Conservation (phyloP, 768 basidiomycete species). For the Boletus rubroflammeus region DNA sequence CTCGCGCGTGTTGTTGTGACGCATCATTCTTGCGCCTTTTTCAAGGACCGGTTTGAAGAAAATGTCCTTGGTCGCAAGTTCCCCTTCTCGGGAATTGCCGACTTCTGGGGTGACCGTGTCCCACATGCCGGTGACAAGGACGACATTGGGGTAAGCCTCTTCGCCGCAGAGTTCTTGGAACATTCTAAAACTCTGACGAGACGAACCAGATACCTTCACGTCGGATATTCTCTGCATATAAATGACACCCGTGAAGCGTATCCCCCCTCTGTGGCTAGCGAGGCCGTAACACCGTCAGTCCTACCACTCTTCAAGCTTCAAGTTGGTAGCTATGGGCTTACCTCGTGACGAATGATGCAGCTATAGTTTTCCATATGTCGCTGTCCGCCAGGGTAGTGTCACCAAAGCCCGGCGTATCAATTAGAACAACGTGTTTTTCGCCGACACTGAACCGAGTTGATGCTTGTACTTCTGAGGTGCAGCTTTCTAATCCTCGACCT, state of each 20-base stretch:
- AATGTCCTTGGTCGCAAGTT: slow-evolving; percentile 38
- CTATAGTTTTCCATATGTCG: slow-evolving; percentile 48
- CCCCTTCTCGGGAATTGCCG: slow-evolving; percentile 38
- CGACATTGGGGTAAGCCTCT: slow-evolving; percentile 41
- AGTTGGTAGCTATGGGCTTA: not conserved
- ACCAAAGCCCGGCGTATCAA: slow-evolving; percentile 64
- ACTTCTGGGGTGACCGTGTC: slow-evolving; percentile 33
- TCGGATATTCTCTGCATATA: slow-evolving; percentile 54
- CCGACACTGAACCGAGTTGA: slow-evolving; percentile 23
- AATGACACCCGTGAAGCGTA: slow-evolving; percentile 43
- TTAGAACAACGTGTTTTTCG: slow-evolving; percentile 41
- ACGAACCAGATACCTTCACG: slow-evolving; percentile 44
- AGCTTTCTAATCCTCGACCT: slow-evolving; percentile 34
- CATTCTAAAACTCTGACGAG: slow-evolving; percentile 45
- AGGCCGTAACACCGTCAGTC: not conserved
- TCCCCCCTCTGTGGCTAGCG: slow-evolving; percentile 22
- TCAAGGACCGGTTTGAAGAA: slow-evolving; percentile 52
- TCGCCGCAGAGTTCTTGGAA: slow-evolving; percentile 53
- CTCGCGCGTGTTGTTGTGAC: slow-evolving; percentile 40
- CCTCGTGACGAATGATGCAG: slow-evolving; percentile 34
- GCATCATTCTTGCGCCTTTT: slow-evolving; percentile 41
- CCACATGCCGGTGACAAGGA: slow-evolving; percentile 55
- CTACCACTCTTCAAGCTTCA: too few species aligned
- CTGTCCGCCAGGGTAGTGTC: slow-evolving; percentile 47
- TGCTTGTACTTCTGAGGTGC: slow-evolving; percentile 31